These are phyloP conservation scores for Syzygium aromaticum DNA, from an alignment of 345 rosid species.

Conservation along the genomic window DNA sequence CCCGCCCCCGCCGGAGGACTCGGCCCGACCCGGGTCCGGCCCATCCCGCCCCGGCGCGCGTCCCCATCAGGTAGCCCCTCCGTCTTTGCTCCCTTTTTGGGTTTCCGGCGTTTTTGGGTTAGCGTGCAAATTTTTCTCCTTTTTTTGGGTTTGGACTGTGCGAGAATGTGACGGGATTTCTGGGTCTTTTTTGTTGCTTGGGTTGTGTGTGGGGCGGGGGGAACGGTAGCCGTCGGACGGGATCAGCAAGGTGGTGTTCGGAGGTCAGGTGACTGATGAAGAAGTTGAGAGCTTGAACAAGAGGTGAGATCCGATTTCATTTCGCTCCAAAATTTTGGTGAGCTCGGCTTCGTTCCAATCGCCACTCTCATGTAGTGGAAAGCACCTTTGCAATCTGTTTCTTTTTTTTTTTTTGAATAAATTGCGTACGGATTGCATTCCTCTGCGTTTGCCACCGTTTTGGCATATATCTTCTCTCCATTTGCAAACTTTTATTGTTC, in stretches of 20 bases:
- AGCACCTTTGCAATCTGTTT: background rate
- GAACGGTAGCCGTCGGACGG: slow-evolving; percentile 69
- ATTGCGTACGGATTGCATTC: background rate
- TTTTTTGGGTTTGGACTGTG: background rate
- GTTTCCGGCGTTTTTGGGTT: background rate
- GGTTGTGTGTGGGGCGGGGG: background rate
- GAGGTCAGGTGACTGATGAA: slow-evolving; percentile 97
- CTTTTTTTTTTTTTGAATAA: background rate
- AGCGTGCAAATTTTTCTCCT: background rate
- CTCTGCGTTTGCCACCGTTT: background rate
- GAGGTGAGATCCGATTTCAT: slow-evolving; percentile 51
- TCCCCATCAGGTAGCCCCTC: slow-evolving; percentile 48
- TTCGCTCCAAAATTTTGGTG: background rate
- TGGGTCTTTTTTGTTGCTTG: background rate
- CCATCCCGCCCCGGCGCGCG: slow-evolving; percentile 53
- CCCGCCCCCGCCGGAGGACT: slow-evolving; percentile 33
- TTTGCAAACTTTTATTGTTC: background rate
- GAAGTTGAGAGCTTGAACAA: slow-evolving; percentile 75
- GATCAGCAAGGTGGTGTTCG: slow-evolving; percentile 90
- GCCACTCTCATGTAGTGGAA: background rate
- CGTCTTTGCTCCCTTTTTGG: background rate
- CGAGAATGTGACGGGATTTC: background rate
- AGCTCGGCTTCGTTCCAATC: background rate
- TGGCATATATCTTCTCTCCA: background rate
- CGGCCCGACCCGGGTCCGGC: slow-evolving; percentile 30